Percentiles rank a stretch among this genome's conserved stretches.
These are phyloP conservation scores for Suillus americanus DNA, from an alignment of 768 basidiomycete species.

Conservation along the genomic window DNA sequence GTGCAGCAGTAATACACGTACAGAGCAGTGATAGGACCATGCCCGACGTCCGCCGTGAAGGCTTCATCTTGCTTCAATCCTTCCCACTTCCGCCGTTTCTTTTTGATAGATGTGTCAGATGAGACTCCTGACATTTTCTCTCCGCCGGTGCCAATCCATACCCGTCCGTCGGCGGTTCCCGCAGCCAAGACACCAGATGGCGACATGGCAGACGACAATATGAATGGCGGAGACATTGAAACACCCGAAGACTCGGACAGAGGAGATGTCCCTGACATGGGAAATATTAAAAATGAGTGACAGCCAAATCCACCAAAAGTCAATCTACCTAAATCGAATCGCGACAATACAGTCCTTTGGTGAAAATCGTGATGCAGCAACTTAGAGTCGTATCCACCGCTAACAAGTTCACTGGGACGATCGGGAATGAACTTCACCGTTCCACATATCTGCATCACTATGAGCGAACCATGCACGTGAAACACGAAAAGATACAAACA, in stretches of 20 bases:
- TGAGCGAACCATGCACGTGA: constrained; percentile 4
- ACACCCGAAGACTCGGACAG: constrained; percentile 41
- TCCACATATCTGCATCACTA: constrained; percentile 61
- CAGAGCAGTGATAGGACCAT: constrained; percentile 39
- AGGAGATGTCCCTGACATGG: constrained; percentile 35
- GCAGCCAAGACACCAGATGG: constrained; percentile 60
- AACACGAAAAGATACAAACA: constrained; percentile 36
- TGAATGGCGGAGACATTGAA: constrained; percentile 72
- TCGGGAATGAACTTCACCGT: constrained; percentile 70
- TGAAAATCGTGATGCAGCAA: constrained; percentile 67
- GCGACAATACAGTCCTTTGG: constrained; percentile 57
- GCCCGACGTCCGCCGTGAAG: constrained; percentile 48
- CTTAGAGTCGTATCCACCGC: constrained; percentile 72
- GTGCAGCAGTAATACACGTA: constrained; percentile 32
- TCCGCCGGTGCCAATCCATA: constrained; percentile 70
- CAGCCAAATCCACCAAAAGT: neutral
- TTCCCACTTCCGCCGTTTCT: constrained; percentile 70
- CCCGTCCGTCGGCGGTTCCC: constrained; percentile 73
- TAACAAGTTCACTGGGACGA: constrained; percentile 69
- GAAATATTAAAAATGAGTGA: constrained; percentile 5
- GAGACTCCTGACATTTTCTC: constrained; percentile 39
- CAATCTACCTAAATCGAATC: constrained; percentile 52
- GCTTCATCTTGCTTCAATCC: constrained; percentile 55
- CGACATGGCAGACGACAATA: constrained; percentile 63
- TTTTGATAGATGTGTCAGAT: constrained; percentile 31